Percentiles rank a stretch among this genome's conserved stretches.
phyloP scores from a whole-genome alignment of 148 eudicot genomes.

The Nyssa sinensis region DNA sequence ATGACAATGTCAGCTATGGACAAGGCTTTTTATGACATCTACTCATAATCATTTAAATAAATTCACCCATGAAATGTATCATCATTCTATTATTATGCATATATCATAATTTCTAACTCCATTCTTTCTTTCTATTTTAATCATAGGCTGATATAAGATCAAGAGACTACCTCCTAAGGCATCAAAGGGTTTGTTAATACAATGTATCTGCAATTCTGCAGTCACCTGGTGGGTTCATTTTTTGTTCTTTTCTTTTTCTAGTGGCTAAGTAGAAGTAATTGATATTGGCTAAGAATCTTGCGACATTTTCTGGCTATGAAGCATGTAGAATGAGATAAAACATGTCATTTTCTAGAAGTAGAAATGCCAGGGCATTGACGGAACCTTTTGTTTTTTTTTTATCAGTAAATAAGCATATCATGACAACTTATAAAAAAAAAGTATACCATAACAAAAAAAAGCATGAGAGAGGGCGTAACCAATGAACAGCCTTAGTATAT shows the following conservation, averaged over 20 bases:
- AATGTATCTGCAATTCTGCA: not conserved
- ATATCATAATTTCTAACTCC: constrained; percentile 7
- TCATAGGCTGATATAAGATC: constrained; percentile 75
- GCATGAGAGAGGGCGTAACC: too few relatives aligned
- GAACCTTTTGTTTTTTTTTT: too few relatives aligned
- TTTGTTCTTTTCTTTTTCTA: not conserved
- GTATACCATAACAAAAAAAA: too few relatives aligned
- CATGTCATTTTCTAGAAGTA: not conserved
- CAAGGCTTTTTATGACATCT: too few relatives aligned
- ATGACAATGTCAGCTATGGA: not conserved
- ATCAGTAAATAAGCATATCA: too few relatives aligned
- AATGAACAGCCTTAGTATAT: too few relatives aligned
- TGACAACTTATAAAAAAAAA: too few relatives aligned
- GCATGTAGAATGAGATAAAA: not conserved
- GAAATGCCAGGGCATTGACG: not conserved
- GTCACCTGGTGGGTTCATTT: not conserved
- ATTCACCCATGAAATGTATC: not conserved
- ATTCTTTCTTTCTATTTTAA: not conserved
- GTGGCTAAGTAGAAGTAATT: not conserved
- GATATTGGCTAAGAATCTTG: not conserved
- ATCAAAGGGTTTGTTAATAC: constrained; percentile 9
- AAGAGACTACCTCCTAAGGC: constrained; percentile 60
- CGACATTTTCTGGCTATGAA: not conserved
- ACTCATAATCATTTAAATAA: too few relatives aligned
- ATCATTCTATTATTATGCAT: not conserved